Conservation (phyloP, 2,329 filamentous ascomycete species). For the Fusarium incarnatum region DNA sequence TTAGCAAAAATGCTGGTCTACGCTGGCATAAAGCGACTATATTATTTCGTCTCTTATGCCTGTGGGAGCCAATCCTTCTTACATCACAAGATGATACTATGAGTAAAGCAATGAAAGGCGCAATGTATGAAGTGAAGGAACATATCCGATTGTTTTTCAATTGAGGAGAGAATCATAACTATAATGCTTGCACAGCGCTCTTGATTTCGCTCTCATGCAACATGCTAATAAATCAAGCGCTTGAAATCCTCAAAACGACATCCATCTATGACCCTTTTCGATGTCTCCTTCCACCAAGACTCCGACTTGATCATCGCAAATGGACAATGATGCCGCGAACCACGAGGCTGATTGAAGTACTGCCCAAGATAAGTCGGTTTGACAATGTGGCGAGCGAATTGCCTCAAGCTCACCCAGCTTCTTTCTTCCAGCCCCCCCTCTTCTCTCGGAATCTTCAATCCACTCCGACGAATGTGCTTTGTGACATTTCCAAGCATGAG, state of each 20-base stretch:
- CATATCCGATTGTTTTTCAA: background rate
- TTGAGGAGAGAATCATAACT: background rate
- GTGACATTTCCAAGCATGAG: background rate
- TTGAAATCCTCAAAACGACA: background rate
- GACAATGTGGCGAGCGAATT: background rate
- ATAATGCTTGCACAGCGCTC: background rate
- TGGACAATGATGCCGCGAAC: background rate
- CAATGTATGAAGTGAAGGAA: background rate
- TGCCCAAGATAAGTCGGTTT: background rate
- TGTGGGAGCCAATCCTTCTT: too few species aligned
- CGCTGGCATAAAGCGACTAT: too few species aligned
- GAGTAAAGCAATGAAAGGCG: background rate
- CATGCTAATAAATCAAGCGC: background rate
- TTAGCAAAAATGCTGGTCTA: too few species aligned
- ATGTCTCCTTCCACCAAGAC: background rate
- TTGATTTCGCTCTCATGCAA: too few species aligned
- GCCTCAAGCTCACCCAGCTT: accelerated
- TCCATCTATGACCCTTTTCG: background rate
- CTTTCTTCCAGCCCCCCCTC: too few species aligned
- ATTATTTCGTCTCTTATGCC: too few species aligned
- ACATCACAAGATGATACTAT: too few species aligned
- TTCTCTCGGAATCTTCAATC: background rate
- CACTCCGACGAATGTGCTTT: background rate
- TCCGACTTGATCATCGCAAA: background rate
- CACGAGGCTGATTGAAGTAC: too few species aligned